Evolutionary conservation across 768 basidiomycete species (phyloP).

Genomic region (Pisolithus orientalis): DNA sequence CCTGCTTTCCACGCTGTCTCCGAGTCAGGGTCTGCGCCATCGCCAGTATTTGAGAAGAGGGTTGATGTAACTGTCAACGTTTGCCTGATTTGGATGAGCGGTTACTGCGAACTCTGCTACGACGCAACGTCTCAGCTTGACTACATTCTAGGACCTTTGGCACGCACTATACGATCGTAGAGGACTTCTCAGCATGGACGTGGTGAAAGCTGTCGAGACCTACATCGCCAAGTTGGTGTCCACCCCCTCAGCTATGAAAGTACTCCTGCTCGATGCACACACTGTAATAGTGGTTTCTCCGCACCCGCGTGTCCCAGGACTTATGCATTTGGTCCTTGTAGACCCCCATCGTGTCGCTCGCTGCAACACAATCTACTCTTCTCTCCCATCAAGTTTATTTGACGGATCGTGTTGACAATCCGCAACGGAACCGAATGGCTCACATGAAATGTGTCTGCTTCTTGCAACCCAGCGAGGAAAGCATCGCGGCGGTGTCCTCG

Average conservation of each 20-base stretch:
- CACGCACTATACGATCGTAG: no score
- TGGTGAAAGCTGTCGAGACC: constrained; percentile 89
- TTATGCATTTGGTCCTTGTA: constrained; percentile 23
- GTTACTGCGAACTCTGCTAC: no score
- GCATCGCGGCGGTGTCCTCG: constrained; percentile 72
- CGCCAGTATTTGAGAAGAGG: no score
- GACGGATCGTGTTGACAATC: constrained; percentile 96
- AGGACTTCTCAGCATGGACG: constrained; percentile 60
- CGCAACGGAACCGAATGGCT: constrained; percentile 81
- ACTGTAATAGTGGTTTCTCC: constrained; percentile 53
- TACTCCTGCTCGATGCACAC: constrained; percentile 88
- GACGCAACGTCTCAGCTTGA: no score
- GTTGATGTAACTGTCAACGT: no score
- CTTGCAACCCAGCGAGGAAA: constrained; percentile 75
- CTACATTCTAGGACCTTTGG: no score
- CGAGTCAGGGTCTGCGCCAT: no score
- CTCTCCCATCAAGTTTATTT: constrained; percentile 96
- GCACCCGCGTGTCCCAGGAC: background rate
- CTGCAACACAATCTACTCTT: constrained; percentile 88
- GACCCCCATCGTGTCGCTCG: constrained; percentile 95
- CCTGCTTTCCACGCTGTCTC: no score
- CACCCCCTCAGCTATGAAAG: constrained; percentile 87
- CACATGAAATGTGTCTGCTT: constrained; percentile 98
- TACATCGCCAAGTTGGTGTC: constrained; percentile 89
- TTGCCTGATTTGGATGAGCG: no score